phyloP scores from a whole-genome alignment of 768 basidiomycete genomes.

The Boletus rufocinnamomeus region DNA sequence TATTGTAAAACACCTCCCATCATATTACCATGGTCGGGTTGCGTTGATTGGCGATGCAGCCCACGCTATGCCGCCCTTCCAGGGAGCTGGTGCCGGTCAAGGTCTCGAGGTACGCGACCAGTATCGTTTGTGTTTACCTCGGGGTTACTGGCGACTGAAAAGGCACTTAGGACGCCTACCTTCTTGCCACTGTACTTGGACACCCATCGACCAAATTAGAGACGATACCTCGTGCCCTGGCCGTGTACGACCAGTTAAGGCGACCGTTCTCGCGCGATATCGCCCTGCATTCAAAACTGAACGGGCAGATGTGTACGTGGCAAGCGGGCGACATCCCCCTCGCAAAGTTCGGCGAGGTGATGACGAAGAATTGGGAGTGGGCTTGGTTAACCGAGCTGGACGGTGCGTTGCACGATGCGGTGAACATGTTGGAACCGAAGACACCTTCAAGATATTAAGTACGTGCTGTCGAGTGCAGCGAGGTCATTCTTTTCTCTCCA shows the following conservation, averaged over 20 bases:
- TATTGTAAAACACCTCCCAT: constrained; percentile 50
- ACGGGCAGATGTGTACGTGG: constrained; percentile 16
- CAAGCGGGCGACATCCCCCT: constrained; percentile 34
- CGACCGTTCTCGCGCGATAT: constrained; percentile 46
- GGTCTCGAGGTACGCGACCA: constrained; percentile 41
- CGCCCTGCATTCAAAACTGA: constrained; percentile 26
- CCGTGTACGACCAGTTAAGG: constrained; percentile 51
- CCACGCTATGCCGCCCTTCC: constrained; percentile 44
- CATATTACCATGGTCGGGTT: constrained; percentile 56
- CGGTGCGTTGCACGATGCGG: constrained; percentile 20
- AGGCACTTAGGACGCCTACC: constrained; percentile 36
- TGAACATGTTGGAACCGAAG: constrained; percentile 14
- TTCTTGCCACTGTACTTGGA: constrained; percentile 44
- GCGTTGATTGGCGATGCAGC: constrained; percentile 47
- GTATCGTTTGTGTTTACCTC: background rate
- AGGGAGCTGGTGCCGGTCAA: constrained; percentile 47
- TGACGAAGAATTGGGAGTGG: constrained; percentile 64
- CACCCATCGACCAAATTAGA: constrained; percentile 38
- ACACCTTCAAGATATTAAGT: background rate
- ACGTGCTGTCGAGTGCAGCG: background rate
- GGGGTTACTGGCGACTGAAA: background rate
- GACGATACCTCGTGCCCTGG: constrained; percentile 44
- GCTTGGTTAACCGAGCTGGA: constrained; percentile 31
- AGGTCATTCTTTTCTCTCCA: background rate
- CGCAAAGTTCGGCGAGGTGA: constrained; percentile 39